Base-by-base conservation (phyloP, 2,329 filamentous ascomycete species). In the Aspergillus latus region DNA sequence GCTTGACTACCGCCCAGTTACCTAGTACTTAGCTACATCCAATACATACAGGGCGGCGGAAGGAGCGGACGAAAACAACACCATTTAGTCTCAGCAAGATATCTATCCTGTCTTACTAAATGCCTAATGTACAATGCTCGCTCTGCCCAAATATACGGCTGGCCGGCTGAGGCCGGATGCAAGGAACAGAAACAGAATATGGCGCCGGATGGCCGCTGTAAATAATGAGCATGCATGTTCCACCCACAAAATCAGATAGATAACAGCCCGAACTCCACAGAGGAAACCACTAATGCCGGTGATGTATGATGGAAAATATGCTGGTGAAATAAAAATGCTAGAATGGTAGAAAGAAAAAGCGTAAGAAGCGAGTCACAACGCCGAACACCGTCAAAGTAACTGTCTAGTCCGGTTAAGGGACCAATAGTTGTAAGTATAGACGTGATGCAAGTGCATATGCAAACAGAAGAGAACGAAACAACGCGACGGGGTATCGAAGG, bases 1-100 rank as follows among this genome's bases (percentile, higher is more conserved):
- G 21, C 21, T 21, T 21, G 21, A 21, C 21, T 21, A 21, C 61
- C 75, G 78, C 9, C 75, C 75, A 21, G 21, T 21, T 21, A 21
- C 21, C 21, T 21, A 21, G 21, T 21, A 21, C 21, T 21, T 21
- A 21, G 21, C 21, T 21, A 21, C 21, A 21, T 21, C 21, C 21
- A 21, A 21, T 21, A 21, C 21, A 21, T 21, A 21, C 21, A 21
- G 2, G 21, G 21, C 21, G 21, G 21, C 21, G 21, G 21, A 21
- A 47, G 6, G n/a, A n/a, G n/a, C n/a, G n/a, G 16, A 32, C n/a
- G 30, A 50, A 13, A 3, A 44, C 15, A n/a, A 36, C 8, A 32
- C 34, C 15, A 32, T 42, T 52, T 45, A 21, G 21, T 45, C 45
- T 11, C 40, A 43, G 16, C 30, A 30, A n/a, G 34, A n/a, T 29